Percentiles rank a stretch among this genome's conserved stretches.
These are phyloP conservation scores for Paracoccidioides brasiliensis DNA, from an alignment of 2,329 filamentous ascomycete species.

Conservation along the genomic window DNA sequence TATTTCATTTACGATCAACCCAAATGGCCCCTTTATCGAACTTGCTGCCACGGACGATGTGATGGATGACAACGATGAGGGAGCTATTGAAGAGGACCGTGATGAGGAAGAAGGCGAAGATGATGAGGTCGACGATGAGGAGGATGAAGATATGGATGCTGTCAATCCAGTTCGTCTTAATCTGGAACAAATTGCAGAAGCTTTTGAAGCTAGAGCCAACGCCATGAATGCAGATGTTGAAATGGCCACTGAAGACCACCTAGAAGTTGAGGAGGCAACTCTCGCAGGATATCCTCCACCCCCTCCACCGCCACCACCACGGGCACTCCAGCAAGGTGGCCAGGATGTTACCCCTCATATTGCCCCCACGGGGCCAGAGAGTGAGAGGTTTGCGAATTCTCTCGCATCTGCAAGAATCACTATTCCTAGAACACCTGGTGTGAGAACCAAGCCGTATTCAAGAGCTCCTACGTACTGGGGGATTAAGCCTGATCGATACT, in stretches of 20 bases:
- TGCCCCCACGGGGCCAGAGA: slow-evolving; percentile 1
- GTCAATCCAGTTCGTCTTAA: slow-evolving; percentile 25
- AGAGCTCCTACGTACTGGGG: slow-evolving; percentile 66
- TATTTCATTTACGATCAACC: background rate
- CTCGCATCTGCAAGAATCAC: slow-evolving; percentile 31
- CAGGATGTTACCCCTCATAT: background rate
- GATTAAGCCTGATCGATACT: slow-evolving; percentile 58
- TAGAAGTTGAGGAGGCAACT: slow-evolving; percentile 66
- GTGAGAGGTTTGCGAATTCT: background rate
- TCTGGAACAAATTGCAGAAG: slow-evolving; percentile 10
- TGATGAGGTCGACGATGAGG: slow-evolving; percentile 27
- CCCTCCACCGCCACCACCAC: slow-evolving; percentile 43
- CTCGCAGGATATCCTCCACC: slow-evolving; percentile 60
- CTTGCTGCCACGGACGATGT: slow-evolving; percentile 8
- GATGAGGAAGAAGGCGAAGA: slow-evolving; percentile 31
- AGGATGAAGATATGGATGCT: slow-evolving; percentile 24
- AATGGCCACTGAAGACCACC: slow-evolving; percentile 47
- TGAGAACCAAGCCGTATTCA: slow-evolving; percentile 28
- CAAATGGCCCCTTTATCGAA: slow-evolving; percentile 7
- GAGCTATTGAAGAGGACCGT: slow-evolving; percentile 26
- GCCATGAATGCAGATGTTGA: slow-evolving; percentile 39
- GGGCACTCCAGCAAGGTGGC: slow-evolving; percentile 30
- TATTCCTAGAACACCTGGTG: slow-evolving; percentile 69
- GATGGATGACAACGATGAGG: background rate
- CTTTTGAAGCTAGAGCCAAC: background rate